These are phyloP conservation scores for Russula earlei DNA, from an alignment of 768 basidiomycete species.

Conservation along the genomic window DNA sequence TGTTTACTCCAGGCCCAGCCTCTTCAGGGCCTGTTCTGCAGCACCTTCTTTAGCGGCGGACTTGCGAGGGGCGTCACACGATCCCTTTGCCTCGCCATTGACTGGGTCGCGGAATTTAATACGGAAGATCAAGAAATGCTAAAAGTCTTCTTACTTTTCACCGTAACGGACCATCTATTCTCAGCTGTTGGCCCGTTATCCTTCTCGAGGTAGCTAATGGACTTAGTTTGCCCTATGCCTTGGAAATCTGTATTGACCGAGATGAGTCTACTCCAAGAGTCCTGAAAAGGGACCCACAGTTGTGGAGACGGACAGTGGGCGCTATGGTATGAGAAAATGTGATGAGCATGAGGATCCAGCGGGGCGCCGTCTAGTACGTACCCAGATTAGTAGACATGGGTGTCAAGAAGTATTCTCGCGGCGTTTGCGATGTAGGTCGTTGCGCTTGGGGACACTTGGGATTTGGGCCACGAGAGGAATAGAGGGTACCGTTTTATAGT, in stretches of 20 bases:
- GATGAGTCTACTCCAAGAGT: not conserved
- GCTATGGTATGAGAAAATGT: not conserved
- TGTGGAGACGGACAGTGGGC: slow-evolving; percentile 18
- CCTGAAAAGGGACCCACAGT: slow-evolving; percentile 1
- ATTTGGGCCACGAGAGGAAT: not conserved
- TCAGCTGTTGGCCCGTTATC: slow-evolving; percentile 7
- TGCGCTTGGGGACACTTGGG: not conserved
- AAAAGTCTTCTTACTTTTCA: slow-evolving; percentile 21
- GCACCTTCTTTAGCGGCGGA: slow-evolving; percentile 29
- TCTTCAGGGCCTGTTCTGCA: slow-evolving; percentile 23
- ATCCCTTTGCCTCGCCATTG: slow-evolving; percentile 31
- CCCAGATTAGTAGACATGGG: not conserved
- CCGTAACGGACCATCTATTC: slow-evolving; percentile 10
- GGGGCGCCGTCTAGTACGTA: not conserved
- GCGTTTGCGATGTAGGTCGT: not conserved
- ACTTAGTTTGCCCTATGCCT: not conserved
- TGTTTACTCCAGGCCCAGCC: slow-evolving; percentile 13
- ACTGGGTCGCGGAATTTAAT: not conserved
- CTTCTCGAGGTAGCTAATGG: slow-evolving; percentile 4
- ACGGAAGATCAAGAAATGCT: not conserved
- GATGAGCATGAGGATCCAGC: not conserved
- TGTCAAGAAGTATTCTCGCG: not conserved
- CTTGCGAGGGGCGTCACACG: slow-evolving; percentile 36
- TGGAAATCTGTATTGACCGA: slow-evolving; percentile 8
- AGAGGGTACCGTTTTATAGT: not conserved